Evolutionary conservation across 2,329 filamentous ascomycete species (phyloP), one percentile per base, ranked within the genome.

Genomic region (Myriangium duriaei): DNA sequence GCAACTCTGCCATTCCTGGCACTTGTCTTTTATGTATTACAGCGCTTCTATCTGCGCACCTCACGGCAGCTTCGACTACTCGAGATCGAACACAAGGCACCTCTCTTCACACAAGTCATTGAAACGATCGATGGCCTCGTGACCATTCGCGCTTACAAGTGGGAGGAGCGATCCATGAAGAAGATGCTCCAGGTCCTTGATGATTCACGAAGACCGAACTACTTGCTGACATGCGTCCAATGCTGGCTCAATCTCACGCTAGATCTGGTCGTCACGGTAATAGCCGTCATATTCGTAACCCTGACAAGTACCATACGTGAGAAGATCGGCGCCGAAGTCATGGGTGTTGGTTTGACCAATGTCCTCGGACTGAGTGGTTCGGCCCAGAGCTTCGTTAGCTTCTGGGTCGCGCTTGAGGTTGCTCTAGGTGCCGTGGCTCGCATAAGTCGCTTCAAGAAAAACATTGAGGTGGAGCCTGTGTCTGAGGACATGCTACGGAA

Each of bases 401-500:
- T 60, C 34, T 75, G 69, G 69, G 73, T 70, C 0, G 60, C 63
- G 32, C 53, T 75, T 10, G 71, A 75, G 45, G 73, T 69, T 0
- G 63, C 65, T 15, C 63, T 75, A 28, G 71, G 71, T 9, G 69
- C 69, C 11, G 62, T 74, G 9, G 57, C 64, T 3, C 59, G 71
- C 12, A 58, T 74, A 39, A 68, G 66, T 46, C 57, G 59, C 11
- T 72, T 73, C 44, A 61, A 60, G 1, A 56, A 59, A 7, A 60
- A 57, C 19, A 60, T 63, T 1, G 46, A 58, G 10, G 58, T 56
- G 1, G 68, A 71, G 44, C 57, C 69, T 34, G 51, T 86, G 12
- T 15, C 30, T 4, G 7, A 5, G 29, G 72, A 65, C 11, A 80
- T 78, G 11, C 55, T 60, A 13, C 63, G 68, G 14, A 72, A 78